Evolutionary conservation across 805 yeast species (phyloP).

Genomic region (Hanseniaspora jakobsenii): DNA sequence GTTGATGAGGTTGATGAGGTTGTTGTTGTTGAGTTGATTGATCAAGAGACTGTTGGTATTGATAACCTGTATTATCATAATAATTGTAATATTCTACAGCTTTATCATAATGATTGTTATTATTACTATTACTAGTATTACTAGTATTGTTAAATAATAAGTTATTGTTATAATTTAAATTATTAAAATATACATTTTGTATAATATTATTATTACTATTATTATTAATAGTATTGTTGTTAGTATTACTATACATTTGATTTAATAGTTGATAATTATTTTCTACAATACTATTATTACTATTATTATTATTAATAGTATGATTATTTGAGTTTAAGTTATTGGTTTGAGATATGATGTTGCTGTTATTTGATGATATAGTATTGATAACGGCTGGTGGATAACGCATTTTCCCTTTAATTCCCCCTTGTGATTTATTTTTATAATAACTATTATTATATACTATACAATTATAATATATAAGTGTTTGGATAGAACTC

Average conservation of each 20-base stretch:
- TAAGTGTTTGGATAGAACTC: too few species aligned
- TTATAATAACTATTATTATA: too few species aligned
- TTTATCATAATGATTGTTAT: background rate
- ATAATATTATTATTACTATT: background rate
- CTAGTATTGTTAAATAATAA: slow-evolving; percentile 1
- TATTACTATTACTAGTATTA: background rate
- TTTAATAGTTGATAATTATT: slow-evolving; percentile 8
- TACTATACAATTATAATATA: too few species aligned
- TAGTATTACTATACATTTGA: slow-evolving; percentile 2
- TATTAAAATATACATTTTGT: too few species aligned
- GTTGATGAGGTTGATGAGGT: too few species aligned
- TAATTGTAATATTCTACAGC: slow-evolving; percentile 8
- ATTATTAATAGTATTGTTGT: background rate
- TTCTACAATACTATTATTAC: background rate
- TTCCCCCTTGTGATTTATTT: background rate
- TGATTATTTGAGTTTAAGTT: too few species aligned
- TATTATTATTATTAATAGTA: too few species aligned
- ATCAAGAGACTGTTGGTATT: slow-evolving; percentile 4
- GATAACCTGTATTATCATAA: slow-evolving; percentile 14
- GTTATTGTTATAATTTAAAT: slow-evolving; percentile 1
- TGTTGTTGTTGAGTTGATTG: background rate
- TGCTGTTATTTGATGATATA: slow-evolving; percentile 5
- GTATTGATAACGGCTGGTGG: slow-evolving; percentile 10
- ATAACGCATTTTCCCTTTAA: slow-evolving; percentile 3
- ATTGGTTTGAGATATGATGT: too few species aligned